Evolutionary conservation across 129 eudicot species (phyloP).

Genomic region (Flaveria linearis): DNA sequence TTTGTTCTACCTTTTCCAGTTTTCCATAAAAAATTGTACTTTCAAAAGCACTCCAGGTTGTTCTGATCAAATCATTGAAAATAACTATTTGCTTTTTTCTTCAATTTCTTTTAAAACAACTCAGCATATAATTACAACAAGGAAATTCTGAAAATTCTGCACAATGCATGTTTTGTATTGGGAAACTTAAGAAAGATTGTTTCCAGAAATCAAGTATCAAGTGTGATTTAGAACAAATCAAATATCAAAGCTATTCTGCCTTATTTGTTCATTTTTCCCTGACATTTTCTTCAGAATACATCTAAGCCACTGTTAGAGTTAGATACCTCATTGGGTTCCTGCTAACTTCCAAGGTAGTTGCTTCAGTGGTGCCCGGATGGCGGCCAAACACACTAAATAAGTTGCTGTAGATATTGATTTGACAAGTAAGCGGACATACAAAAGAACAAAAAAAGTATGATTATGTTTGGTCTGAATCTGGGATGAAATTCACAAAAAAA

Average conservation of each 20-base stretch:
- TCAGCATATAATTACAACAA: background rate
- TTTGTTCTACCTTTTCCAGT: background rate
- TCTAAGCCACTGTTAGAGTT: constrained; percentile 3
- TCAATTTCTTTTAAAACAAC: background rate
- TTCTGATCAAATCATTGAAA: background rate
- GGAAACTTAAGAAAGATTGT: background rate
- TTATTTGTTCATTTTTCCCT: background rate
- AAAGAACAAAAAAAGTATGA: background rate
- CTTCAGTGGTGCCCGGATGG: constrained; percentile 74
- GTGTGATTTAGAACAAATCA: background rate
- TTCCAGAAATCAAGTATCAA: background rate
- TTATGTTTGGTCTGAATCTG: background rate
- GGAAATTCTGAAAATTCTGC: background rate
- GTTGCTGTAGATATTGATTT: constrained; percentile 55
- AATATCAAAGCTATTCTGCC: background rate
- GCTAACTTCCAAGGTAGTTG: constrained; percentile 90
- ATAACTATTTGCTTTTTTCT: background rate
- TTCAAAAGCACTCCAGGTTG: background rate
- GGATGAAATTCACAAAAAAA: background rate
- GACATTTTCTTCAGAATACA: background rate
- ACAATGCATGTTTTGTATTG: background rate
- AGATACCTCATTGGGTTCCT: constrained; percentile 98
- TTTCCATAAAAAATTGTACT: background rate
- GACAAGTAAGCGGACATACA: constrained; percentile 1
- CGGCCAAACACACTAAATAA: constrained; percentile 89